Conservation (phyloP, 2,329 filamentous ascomycete species). For the Ascochyta clinopodiicola region DNA sequence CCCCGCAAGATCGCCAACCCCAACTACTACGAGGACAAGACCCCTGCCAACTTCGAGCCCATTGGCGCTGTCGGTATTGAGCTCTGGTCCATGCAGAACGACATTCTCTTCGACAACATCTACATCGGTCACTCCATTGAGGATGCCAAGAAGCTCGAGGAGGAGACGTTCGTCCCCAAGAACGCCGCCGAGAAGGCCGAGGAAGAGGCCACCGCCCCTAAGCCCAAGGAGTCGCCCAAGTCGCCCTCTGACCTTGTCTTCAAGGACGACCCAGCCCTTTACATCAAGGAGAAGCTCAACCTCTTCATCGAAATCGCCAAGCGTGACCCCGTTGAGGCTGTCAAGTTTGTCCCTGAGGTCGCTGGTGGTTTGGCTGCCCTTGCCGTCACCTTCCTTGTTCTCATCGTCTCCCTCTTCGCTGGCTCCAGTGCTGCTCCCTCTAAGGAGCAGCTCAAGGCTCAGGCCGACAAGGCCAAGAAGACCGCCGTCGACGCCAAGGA, state of each 20-base stretch:
- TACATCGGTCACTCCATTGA: conserved; percentile 97
- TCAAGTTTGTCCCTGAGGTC: conserved; percentile 91
- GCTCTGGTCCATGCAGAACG: conserved; percentile 99
- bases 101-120: conserved; percentile 99
- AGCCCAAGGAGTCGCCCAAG: conserved; percentile 69
- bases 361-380: conserved; percentile 79
- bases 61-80: conserved; percentile 98
- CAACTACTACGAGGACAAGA: conserved; percentile 96
- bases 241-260: conserved; percentile 82
- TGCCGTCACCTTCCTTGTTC: conserved; percentile 70
- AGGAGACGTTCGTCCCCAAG: conserved; percentile 92
- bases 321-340: conserved; percentile 80
- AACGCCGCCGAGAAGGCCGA: conserved; percentile 78
- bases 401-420: conserved; percentile 72
- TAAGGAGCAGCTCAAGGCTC: conserved; percentile 71
- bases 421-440: conserved; percentile 68
- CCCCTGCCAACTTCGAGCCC: conserved; percentile 93
- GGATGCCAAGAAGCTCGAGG: conserved; percentile 86
- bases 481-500: conserved; percentile 68
- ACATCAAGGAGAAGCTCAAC: conserved; percentile 89
- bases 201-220: conserved; percentile 81
- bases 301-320: conserved; percentile 87
- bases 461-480: conserved; percentile 79
- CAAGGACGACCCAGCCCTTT: conserved; percentile 86
- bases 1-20: conserved; percentile 98